A percentile compares a stretch with the other conserved stretches of the same genome.
These are phyloP conservation scores for Ophiostoma perfectum DNA, from an alignment of 2,329 filamentous ascomycete genomes.

Conservation along the genomic window DNA sequence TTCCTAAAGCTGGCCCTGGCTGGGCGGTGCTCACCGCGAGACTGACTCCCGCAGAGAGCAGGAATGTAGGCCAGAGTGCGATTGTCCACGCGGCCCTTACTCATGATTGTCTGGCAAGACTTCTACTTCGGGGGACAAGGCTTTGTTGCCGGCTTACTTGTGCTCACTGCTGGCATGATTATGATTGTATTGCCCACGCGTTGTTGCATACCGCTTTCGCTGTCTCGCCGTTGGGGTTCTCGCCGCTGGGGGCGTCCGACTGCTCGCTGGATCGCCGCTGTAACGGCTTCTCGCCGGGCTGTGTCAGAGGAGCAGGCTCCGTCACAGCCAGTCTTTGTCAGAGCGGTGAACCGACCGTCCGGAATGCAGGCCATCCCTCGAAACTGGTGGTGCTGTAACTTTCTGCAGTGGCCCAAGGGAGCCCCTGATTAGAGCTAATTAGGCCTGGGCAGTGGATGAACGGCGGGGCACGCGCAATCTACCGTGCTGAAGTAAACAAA, in stretches of 20 bases:
- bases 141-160: not conserved
- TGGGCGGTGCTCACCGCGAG: not conserved
- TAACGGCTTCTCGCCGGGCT: not conserved
- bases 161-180: not conserved
- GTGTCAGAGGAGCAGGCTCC: not conserved
- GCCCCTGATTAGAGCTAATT: not conserved
- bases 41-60: not conserved
- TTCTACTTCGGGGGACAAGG: not conserved
- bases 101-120: not conserved
- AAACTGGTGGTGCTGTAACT: not conserved
- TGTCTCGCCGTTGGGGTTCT: not conserved
- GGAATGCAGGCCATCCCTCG: not conserved
- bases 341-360: not conserved
- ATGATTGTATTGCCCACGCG: not conserved
- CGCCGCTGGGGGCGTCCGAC: not conserved
- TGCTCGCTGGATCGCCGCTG: not conserved
- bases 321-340: not conserved
- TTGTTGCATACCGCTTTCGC: too few species aligned
- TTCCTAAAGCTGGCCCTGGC: not conserved
- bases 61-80: not conserved
- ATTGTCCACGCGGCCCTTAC: constrained; percentile 3
- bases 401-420: not conserved
- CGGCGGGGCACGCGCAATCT: not conserved
- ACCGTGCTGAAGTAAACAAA: not conserved
- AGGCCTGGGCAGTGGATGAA: not conserved